Evolutionary conservation across 352 stramenopile genomes (phyloP), one percentile per base, ranked within the genome.

Genomic region (Phytophthora pseudosyringae): DNA sequence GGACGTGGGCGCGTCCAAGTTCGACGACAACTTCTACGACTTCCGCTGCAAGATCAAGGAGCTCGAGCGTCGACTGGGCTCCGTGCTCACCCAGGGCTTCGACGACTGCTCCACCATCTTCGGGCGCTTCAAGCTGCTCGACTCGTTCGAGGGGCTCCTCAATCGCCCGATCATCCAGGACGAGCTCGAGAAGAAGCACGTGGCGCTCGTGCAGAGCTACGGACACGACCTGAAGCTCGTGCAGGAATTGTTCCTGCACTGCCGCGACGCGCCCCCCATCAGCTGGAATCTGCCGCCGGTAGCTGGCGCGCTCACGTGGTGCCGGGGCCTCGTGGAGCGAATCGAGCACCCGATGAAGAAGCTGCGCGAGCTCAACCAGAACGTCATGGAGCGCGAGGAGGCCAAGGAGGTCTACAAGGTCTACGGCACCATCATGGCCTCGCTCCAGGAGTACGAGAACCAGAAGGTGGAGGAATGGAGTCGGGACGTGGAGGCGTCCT

Each of bases 351-450:
- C 97, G 5, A 99, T 99, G 94, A 90, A 91, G 56, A 99, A 99
- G 73, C 82, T 99, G 41, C 86, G 97, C 32, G 91, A 98, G 59
- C 80, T 99, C 18, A 98, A 99, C 67, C 83, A 94, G 41, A 98
- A 96, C 61, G 97, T 99, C 39, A 97, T 99, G 78, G 96, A 99
- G 43, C 94, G 97, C 4, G 97, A 99, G 67, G 97, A 99, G 76
- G 95, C 97, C 25, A 99, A 99, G 62, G 97, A 99, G 65, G 96
- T 99, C n/a, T 93, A 96, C 67, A 99, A 99, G 72, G 90, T 99
- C 0, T 98, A 99, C 59, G 86, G 83, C 10, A 98, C 92, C 16
- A 97, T 99, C 60, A 94, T 99, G 61, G 90, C 95, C 21, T 98
- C 91, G n/a, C 73, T 99, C 35, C 80, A 98, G 53, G 97, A 99